Base-by-base conservation (phyloP, 1,284 basidiomycete genomes). In the Tausonia pullulans region DNA sequence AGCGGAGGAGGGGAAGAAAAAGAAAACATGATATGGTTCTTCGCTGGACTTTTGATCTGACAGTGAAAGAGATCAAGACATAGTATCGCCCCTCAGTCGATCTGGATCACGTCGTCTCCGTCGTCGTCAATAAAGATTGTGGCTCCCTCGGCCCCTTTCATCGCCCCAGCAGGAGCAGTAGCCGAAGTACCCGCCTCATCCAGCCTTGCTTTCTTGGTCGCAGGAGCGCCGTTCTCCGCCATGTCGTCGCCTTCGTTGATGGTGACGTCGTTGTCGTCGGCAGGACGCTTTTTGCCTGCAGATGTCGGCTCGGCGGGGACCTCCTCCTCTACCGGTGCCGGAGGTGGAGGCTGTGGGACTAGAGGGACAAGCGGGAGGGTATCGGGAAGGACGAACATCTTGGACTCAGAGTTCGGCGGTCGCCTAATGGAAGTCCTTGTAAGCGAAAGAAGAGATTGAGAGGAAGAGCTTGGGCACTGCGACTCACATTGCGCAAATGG, bases 401-500 rank as follows among this genome's bases (percentile, higher is more conserved):
- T 80, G 70, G 83, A 80, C n/a, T 51, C 9, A 0, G 83, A 74
- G 0, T 79, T 44, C 74, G 0, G 71, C 80, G 65, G 83, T 80
- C 0, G 69, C 60, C 0, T 81, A 75, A 70, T 86, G 81, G 68
- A 82, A 79, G 2, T 79, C 78, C n/a, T 44, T 39, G n/a, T 9
- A 7, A 61, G n/a, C 27, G 45, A 51, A 49, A 4, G 9, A 59
- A 48, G 46, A 11, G 13, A 50, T 51, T 41, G 50, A 62, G 62
- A 53, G 48, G 57, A 40, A 62, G 52, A 44, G 3, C 10, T 43
- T 50, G 63, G 55, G 41, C 10, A 11, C 13, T 4, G 16, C n/a
- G 11, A 82, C 90, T 75, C 71, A 92, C 89, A 88, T 78, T 46
- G 78, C 75, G 54, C 83, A 82, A 43, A 95, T 73, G 2, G 82